Base-by-base conservation (phyloP, 2,329 filamentous ascomycete genomes). In the Gnomoniopsis smithogilvyi region DNA sequence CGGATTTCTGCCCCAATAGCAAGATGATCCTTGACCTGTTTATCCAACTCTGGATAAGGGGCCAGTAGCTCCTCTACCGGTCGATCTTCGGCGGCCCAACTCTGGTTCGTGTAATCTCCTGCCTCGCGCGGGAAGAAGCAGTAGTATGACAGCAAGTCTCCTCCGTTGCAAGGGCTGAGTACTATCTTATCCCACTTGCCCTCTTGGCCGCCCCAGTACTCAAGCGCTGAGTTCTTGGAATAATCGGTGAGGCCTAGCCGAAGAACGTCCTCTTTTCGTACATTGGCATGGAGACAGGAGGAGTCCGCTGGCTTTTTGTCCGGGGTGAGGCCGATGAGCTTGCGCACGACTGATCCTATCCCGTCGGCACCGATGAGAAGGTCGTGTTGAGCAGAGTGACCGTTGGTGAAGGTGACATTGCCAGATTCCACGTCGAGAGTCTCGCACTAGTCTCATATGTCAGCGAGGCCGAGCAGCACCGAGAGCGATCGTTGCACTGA, bases 151-250 rank as follows among this genome's bases (percentile, higher is more conserved):
- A 89, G 76, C 2, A 89, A 73, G 61, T 81, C 81, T 55, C 86
- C 86, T 22, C 80, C 81, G 66, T 88, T 87, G 73, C 87, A 90
- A 6, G 87, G 85, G 0, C 85, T 88, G 2, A 90, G 74, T 6
- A 90, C 87, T 59, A 90, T 89, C 77, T 90, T 90, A 70, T 89
- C 83, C 77, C 77, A 84, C 66, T 83, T 84, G 57, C 73, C 75
- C 56, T 86, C 82, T 54, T 85, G 80, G 1, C 87, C 87, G 26
- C 87, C 87, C 87, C 87, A 90, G 74, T 88, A 90, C 69, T 90
- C 84, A 0, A 90, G 74, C 0, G 86, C 86, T 26, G 70, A 75
- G 72, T 89, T 70, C 36, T 78, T 67, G 0, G 84, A 84, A 71
- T 87, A 89, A 68, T 89, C 84, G 34, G 84, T 78, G 0, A 89